Conservation (phyloP, 176 grass and related monocot genomes). For the Oryza officinalis region DNA sequence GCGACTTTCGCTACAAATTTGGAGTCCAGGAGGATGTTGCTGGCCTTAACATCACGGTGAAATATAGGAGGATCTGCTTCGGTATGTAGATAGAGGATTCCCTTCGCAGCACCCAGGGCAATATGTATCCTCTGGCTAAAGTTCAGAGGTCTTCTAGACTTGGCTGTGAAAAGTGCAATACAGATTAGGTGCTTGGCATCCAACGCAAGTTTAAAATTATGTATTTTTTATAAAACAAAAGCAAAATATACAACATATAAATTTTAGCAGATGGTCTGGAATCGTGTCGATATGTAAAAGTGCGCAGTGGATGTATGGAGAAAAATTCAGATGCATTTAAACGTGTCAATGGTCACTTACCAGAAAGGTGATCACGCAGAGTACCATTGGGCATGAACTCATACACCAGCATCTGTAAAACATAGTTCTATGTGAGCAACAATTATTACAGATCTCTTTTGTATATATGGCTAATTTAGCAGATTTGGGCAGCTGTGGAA, state of each 20-base stretch:
- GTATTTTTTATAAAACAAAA: slow-evolving; percentile 13
- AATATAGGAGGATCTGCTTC: slow-evolving; percentile 96
- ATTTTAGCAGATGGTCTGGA: not conserved
- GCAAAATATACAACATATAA: not conserved
- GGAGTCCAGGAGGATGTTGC: slow-evolving; percentile 83
- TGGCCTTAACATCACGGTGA: slow-evolving; percentile 96
- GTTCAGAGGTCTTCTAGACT: slow-evolving; percentile 58
- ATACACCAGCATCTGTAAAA: slow-evolving; percentile 95
- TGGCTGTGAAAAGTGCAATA: slow-evolving; percentile 35
- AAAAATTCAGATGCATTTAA: not conserved
- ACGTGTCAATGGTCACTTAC: slow-evolving; percentile 35
- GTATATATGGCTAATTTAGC: not conserved
- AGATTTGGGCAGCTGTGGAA: slow-evolving; percentile 22
- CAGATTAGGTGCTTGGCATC: slow-evolving; percentile 24
- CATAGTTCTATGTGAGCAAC: slow-evolving; percentile 32
- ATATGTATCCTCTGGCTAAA: slow-evolving; percentile 63
- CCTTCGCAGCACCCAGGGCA: slow-evolving; percentile 82
- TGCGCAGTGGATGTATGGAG: not conserved
- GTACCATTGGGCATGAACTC: slow-evolving; percentile 95
- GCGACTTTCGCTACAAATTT: slow-evolving; percentile 91
- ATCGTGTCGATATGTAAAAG: slow-evolving; percentile 6
- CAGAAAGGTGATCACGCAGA: slow-evolving; percentile 82
- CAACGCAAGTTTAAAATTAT: not conserved
- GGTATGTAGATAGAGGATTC: slow-evolving; percentile 87
- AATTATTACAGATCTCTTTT: slow-evolving; percentile 8